Conservation (phyloP, 345 rosid species). For the Eucalyptus sp. region DNA sequence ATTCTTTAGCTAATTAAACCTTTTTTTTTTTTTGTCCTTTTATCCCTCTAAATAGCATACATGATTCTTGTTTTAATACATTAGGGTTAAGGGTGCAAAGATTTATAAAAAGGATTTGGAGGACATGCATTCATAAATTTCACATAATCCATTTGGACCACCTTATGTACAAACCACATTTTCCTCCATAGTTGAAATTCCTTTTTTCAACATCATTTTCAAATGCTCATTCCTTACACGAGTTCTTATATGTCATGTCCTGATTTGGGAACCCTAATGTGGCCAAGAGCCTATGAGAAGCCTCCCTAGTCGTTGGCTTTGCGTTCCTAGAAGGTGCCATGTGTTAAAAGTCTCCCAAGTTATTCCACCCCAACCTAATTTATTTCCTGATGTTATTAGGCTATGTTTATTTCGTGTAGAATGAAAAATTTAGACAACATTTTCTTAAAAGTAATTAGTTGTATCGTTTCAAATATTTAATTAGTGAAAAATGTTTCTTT, state of each 20-base stretch:
- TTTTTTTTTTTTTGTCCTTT: neutral
- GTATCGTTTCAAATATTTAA: fast-evolving
- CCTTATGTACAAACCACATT: neutral
- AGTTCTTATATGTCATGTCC: neutral
- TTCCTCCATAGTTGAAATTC: neutral
- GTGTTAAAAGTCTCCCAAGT: neutral
- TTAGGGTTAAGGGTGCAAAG: neutral
- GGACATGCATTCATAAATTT: neutral
- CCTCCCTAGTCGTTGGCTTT: neutral
- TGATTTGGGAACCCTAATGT: neutral
- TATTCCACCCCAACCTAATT: neutral
- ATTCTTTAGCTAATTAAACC: neutral
- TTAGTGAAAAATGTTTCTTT: neutral
- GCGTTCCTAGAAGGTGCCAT: neutral
- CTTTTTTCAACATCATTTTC: neutral
- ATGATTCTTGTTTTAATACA: neutral
- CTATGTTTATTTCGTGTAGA: neutral
- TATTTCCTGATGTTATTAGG: neutral
- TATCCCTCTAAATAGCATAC: neutral
- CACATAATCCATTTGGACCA: neutral
- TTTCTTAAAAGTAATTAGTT: neutral
- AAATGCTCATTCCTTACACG: neutral
- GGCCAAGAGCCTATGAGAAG: neutral
- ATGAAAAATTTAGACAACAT: neutral
- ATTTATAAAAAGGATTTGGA: neutral